Conservation (phyloP, 306 rosid species). For the Vigna unguiculata region DNA sequence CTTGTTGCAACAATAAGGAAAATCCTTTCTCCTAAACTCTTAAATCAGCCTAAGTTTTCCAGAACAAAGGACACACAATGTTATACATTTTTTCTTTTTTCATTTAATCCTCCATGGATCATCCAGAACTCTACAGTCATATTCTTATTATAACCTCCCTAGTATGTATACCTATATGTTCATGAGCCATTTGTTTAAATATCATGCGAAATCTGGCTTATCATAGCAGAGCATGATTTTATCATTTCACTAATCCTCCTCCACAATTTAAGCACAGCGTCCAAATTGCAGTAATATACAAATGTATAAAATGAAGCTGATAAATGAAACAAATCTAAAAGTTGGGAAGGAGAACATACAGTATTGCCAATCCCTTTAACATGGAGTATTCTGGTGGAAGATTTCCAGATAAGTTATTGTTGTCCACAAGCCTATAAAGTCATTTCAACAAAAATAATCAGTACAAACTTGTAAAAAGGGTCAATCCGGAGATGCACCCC, state of each 20-base stretch:
- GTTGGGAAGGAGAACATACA: slow-evolving; percentile 51
- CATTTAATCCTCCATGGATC: background rate
- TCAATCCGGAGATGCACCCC: slow-evolving; percentile 11
- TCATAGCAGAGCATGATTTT: slow-evolving; percentile 13
- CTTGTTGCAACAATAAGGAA: slow-evolving; percentile 1
- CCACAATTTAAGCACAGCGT: slow-evolving; percentile 27
- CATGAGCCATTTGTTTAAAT: background rate
- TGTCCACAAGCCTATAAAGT: slow-evolving; percentile 68
- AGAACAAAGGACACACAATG: background rate
- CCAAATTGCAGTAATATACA: slow-evolving; percentile 13
- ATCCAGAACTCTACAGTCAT: background rate
- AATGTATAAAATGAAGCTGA: background rate
- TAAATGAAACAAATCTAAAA: slow-evolving; percentile 36
- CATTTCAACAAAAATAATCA: slow-evolving; percentile 43
- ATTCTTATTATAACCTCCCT: background rate
- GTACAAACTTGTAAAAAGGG: slow-evolving; percentile 32
- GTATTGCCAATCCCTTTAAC: slow-evolving; percentile 51
- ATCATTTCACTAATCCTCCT: slow-evolving; percentile 27
- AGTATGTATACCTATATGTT: background rate
- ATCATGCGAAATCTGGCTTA: slow-evolving; percentile 11
- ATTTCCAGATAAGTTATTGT: slow-evolving; percentile 59
- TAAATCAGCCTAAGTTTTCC: background rate
- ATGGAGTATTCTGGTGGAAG: slow-evolving; percentile 66
- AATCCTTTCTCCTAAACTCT: background rate
- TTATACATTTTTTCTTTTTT: background rate